Evolutionary conservation across 2,329 filamentous ascomycete species (phyloP), one percentile per base, ranked within the genome.

Genomic region (Penicillium sp.): DNA sequence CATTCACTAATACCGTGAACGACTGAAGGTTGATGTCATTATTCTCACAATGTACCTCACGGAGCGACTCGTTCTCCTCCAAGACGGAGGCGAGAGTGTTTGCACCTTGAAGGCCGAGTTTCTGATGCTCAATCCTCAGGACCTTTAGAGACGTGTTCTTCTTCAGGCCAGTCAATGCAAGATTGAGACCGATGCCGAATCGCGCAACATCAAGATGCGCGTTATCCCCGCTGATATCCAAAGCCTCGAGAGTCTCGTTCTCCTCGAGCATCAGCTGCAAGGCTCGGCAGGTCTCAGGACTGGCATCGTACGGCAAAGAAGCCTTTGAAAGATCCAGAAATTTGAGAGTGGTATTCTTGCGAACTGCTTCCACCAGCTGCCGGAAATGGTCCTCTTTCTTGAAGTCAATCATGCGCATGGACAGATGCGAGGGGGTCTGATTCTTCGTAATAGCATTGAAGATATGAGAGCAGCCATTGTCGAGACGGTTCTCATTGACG

Each of bases 11-110:
- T 43, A 84, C 82, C 0, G 83, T 87, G 55, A 87, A 84, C 1
- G 82, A 84, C 55, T 84, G 81, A n/a, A 87, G 73, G 38, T 83
- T 83, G 47, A 87, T 86, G 46, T 83, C 81, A 61, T 89, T 89
- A 64, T 86, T 82, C 54, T 86, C 84, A 65, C 85, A 88, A 58
- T 87, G 77, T 5, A 89, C 75, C 62, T 88, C 81, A 22, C 78
- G 75, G 4, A 89, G 70, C 1, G 78, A 80, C 2, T 68, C 74
- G 59, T 88, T 88, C 53, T 76, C 76, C 59, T 84, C 81, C 30
- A 88, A 70, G 13, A 88, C 84, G 14, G 85, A 83, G 2, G 84
- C 81, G 30, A 88, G 72, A 0, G 83, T 86, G 60, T 80, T 86
- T 3, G 85, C 84, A 28, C 85, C 85, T 66, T 84, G 82, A 18